Evolutionary conservation across 768 basidiomycete species (phyloP), one percentile per base, ranked within the genome.

Genomic region (Multifurca ochricompacta): DNA sequence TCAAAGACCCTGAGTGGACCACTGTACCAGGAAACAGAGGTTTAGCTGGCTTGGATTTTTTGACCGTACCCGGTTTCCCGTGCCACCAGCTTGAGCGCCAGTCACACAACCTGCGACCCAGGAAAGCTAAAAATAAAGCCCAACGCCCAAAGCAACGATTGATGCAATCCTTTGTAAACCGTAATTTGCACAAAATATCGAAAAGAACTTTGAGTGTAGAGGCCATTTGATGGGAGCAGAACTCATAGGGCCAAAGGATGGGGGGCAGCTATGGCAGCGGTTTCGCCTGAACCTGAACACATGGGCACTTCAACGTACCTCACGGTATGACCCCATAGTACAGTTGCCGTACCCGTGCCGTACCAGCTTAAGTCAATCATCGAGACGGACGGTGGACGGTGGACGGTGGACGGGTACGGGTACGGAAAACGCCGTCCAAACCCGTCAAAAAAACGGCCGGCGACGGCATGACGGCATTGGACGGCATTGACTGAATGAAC

Each of bases 201-300:
- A 56, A 39, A 28, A 56, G 49, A 19, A 56, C 9, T 1, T 35
- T 14, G 32, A 56, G 39, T 9, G 42, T 14, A 40, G 44, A n/a
- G 18, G 39, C 34, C 50, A 57, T 57, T 9, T 16, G 11, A 32
- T 3, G n/a, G 30, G 41, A 19, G n/a, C 13, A n/a, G 25, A 21
- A 39, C 18, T 18, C 48, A 39, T 30, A 41, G 37, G 30, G 30
- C 48, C n/a, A n/a, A n/a, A n/a, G n/a, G n/a, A n/a, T n/a, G n/a
- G n/a, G n/a, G n/a, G n/a, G n/a, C n/a, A n/a, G n/a, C n/a, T n/a
- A n/a, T n/a, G n/a, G n/a, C n/a, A n/a, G n/a, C n/a, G n/a, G n/a
- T n/a, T n/a, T n/a, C n/a, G n/a, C n/a, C n/a, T n/a, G n/a, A n/a
- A n/a, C n/a, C n/a, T n/a, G n/a, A n/a, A n/a, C n/a, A n/a, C n/a